phyloP scores from a whole-genome alignment of 345 rosid species.

The Kernera saxatilis region DNA sequence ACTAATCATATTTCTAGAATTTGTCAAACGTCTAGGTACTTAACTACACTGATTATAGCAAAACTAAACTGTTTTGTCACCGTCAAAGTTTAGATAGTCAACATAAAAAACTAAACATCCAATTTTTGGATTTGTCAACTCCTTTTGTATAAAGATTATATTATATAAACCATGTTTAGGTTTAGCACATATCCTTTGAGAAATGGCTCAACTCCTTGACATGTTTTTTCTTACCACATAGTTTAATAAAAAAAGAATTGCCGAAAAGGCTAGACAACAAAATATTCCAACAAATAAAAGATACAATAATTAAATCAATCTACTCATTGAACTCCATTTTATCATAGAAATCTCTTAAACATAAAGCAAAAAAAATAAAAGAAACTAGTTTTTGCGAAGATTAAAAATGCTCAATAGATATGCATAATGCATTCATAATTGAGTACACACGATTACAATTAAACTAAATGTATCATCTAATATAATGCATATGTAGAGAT shows the following conservation, averaged over 20 bases:
- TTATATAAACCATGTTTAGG: background rate
- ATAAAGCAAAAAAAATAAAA: background rate
- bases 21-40: background rate
- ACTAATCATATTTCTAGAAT: background rate
- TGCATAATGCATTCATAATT: background rate
- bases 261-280: background rate
- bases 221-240: background rate
- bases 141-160: background rate
- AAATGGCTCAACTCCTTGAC: background rate
- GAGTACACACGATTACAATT: background rate
- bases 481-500: background rate
- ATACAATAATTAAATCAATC: background rate
- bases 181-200: background rate
- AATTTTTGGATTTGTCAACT: background rate
- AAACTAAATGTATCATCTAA: background rate
- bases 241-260: background rate
- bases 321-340: background rate
- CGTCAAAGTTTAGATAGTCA: background rate
- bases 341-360: background rate
- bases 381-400: background rate
- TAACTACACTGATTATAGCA: background rate
- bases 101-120: background rate
- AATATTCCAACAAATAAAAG: background rate
- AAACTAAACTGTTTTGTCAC: background rate
- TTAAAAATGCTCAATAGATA: background rate